Evolutionary conservation across 2,329 filamentous ascomycete genomes (phyloP).

Genomic region (Anthostomella pinea): DNA sequence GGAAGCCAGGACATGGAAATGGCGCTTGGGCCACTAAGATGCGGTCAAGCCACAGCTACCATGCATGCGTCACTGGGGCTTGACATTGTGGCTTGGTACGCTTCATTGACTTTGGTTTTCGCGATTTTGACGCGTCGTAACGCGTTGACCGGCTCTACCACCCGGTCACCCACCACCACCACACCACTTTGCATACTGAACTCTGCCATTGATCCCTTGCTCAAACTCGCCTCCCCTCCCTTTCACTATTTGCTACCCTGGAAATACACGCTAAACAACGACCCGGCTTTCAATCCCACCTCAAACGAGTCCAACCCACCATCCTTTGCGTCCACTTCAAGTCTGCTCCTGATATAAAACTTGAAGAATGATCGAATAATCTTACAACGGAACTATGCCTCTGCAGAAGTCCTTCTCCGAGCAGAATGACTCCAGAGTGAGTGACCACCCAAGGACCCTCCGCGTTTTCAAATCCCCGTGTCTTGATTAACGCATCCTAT

Average conservation of each 20-base stretch:
- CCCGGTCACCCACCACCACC: constrained; percentile 7
- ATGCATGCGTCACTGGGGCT: too few relatives aligned
- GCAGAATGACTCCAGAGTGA: constrained; percentile 33
- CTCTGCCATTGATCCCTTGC: too few relatives aligned
- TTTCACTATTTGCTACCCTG: too few relatives aligned
- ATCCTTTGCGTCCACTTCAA: background rate
- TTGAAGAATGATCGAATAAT: constrained; percentile 20
- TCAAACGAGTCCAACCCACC: background rate
- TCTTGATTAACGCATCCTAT: background rate
- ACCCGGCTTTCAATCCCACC: too few relatives aligned
- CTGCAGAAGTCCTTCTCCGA: constrained; percentile 42
- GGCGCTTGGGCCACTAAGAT: background rate
- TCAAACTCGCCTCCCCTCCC: too few relatives aligned
- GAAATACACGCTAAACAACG: too few relatives aligned
- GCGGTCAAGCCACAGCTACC: background rate
- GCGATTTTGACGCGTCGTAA: constrained; percentile 1
- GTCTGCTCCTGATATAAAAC: constrained; percentile 1
- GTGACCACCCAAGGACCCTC: constrained; percentile 3
- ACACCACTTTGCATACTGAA: constrained; percentile 1
- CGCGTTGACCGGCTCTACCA: constrained; percentile 8
- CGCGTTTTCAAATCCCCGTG: background rate
- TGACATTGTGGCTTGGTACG: constrained; percentile 15
- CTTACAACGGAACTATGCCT: constrained; percentile 32
- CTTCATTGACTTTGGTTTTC: constrained; percentile 21
- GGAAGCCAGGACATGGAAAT: too few relatives aligned